Evolutionary conservation across 2,329 filamentous ascomycete genomes (phyloP).

Genomic region (Neonectria neomacrospora): DNA sequence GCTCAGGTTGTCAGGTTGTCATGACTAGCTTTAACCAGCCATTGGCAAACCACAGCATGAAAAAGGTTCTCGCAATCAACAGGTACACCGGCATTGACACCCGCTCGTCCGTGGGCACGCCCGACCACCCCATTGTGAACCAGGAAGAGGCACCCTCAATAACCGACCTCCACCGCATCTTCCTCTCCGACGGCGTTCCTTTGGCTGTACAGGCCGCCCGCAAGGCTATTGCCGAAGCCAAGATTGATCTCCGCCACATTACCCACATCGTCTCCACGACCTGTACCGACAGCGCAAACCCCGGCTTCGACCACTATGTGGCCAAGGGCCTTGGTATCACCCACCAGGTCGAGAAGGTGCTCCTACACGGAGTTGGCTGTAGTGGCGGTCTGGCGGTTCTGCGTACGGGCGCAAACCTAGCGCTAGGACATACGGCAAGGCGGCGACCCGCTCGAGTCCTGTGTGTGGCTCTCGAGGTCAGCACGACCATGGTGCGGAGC

Average conservation of each 20-base stretch:
- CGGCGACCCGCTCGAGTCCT: conserved; percentile 70
- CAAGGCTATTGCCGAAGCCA: conserved; percentile 67
- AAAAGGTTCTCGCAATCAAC: conserved; percentile 72
- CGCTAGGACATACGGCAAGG: conserved; percentile 69
- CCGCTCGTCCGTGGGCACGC: conserved; percentile 70
- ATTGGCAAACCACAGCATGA: conserved; percentile 59
- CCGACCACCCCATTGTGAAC: conserved; percentile 71
- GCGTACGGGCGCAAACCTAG: conserved; percentile 73
- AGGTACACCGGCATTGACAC: conserved; percentile 72
- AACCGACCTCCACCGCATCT: conserved; percentile 63
- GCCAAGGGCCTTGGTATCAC: conserved; percentile 67
- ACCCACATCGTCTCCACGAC: conserved; percentile 76
- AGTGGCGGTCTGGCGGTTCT: conserved; percentile 71
- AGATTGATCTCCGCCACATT: conserved; percentile 62
- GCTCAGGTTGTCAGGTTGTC: neutral
- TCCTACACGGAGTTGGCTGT: conserved; percentile 75
- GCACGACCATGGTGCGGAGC: conserved; percentile 69
- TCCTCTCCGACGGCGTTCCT: conserved; percentile 67
- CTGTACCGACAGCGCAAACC: conserved; percentile 76
- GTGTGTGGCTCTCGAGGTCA: conserved; percentile 72
- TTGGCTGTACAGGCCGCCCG: conserved; percentile 65
- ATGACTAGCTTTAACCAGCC: conserved; percentile 1
- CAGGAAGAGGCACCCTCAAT: conserved; percentile 62
- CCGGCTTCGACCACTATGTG: conserved; percentile 74
- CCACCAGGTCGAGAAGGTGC: conserved; percentile 70